A percentile compares a stretch with the other conserved stretches of the same genome.
These are phyloP conservation scores for Tricholoma sp. DNA, from an alignment of 768 basidiomycete species.

Conservation along the genomic window DNA sequence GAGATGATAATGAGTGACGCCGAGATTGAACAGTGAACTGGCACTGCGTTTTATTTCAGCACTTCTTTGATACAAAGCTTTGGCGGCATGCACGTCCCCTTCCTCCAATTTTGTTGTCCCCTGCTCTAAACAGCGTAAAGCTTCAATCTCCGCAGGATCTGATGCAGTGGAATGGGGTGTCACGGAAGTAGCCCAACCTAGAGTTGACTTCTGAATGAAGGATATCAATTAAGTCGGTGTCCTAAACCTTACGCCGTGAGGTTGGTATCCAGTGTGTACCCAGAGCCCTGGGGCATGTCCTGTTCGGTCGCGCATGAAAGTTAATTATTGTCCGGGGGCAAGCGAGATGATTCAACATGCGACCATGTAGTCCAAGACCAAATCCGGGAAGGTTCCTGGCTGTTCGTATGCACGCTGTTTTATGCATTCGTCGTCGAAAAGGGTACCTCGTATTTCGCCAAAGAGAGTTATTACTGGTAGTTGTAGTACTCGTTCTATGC, in stretches of 20 bases:
- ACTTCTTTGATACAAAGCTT: conserved; percentile 71
- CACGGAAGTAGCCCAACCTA: conserved; percentile 79
- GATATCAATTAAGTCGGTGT: not conserved
- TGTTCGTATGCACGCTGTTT: conserved; percentile 11
- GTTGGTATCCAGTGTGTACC: conserved; percentile 11
- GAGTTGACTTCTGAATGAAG: conserved; percentile 1
- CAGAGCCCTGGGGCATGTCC: conserved; percentile 16
- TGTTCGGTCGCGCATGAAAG: conserved; percentile 10
- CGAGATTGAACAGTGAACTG: conserved; percentile 82
- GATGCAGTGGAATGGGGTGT: conserved; percentile 77
- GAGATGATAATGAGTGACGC: conserved; percentile 86
- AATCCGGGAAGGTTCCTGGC: conserved; percentile 7
- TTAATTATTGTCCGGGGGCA: conserved; percentile 12
- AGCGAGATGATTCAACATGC: conserved; percentile 6
- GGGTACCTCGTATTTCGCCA: no score
- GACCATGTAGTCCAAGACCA: not conserved
- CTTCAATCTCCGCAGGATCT: conserved; percentile 80
- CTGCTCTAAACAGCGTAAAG: conserved; percentile 72
- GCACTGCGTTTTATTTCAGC: conserved; percentile 76
- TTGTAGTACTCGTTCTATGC: no score
- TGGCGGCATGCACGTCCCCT: conserved; percentile 78
- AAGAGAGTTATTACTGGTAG: no score
- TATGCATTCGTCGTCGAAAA: conserved; percentile 12
- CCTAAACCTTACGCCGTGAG: conserved; percentile 25
- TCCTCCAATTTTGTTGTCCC: conserved; percentile 84